These are phyloP conservation scores for Acacia pycnantha DNA, from an alignment of 331 rosid species.

Conservation along the genomic window DNA sequence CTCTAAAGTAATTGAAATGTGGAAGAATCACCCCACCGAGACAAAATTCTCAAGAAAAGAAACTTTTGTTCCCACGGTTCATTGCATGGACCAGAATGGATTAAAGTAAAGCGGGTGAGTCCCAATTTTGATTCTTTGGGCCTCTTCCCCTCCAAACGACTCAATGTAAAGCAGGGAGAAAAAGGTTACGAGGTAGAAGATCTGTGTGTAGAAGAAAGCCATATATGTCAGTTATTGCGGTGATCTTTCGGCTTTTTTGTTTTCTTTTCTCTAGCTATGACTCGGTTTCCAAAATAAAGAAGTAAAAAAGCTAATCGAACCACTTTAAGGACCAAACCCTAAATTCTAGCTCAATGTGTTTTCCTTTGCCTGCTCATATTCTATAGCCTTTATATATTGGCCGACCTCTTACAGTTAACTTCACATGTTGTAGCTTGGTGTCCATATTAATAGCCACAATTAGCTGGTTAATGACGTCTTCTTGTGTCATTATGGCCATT, in stretches of 20 bases:
- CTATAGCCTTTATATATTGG: neutral
- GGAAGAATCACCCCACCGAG: neutral
- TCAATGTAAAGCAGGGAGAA: neutral
- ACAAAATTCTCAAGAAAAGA: neutral
- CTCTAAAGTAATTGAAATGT: neutral
- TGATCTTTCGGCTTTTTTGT: neutral
- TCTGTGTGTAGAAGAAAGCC: neutral
- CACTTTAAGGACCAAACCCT: slow-evolving; percentile 14
- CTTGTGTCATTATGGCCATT: neutral
- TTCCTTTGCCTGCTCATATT: neutral
- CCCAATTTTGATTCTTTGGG: neutral
- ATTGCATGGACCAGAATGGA: neutral
- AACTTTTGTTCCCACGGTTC: neutral
- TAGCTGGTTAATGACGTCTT: neutral
- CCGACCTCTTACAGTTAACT: neutral
- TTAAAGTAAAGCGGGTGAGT: neutral
- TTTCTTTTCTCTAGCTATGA: neutral
- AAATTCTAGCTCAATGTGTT: neutral
- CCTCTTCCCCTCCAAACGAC: neutral
- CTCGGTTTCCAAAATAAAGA: neutral
- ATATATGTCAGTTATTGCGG: neutral
- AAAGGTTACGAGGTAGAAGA: neutral
- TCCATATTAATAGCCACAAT: neutral
- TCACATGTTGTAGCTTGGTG: neutral
- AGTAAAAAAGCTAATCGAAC: neutral